These are phyloP conservation scores for Coleophoma cylindrospora DNA, from an alignment of 2,329 filamentous ascomycete species.

Conservation along the genomic window DNA sequence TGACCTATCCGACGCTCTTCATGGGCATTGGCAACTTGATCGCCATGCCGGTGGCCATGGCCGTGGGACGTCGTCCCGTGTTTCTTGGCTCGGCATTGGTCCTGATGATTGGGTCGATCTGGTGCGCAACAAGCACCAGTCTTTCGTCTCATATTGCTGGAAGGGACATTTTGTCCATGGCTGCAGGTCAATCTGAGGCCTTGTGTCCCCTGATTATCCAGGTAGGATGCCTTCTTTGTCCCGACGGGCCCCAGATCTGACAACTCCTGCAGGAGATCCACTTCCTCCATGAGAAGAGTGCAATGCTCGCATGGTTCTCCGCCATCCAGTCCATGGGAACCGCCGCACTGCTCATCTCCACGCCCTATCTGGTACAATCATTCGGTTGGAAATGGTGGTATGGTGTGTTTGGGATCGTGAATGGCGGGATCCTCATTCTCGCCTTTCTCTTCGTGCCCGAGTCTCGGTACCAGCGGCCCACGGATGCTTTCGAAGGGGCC, in stretches of 20 bases:
- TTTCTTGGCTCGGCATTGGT: slow-evolving; percentile 27
- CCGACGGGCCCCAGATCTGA: no score
- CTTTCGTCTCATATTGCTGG: slow-evolving; percentile 31
- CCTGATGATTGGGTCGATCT: slow-evolving; percentile 27
- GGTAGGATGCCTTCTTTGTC: no score
- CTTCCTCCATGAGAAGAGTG: not conserved
- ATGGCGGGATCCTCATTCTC: slow-evolving; percentile 24
- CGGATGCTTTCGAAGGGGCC: not conserved
- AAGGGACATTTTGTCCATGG: slow-evolving; percentile 30
- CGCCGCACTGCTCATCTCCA: not conserved
- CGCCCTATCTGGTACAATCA: not conserved
- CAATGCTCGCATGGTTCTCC: not conserved
- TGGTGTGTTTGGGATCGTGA: not conserved
- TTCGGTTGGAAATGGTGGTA: not conserved
- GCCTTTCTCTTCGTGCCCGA: slow-evolving; percentile 36
- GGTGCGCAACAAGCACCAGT: slow-evolving; percentile 26
- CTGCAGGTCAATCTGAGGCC: slow-evolving; percentile 32
- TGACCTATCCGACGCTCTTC: slow-evolving; percentile 32
- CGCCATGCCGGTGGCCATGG: slow-evolving; percentile 32
- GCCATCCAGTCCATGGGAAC: not conserved
- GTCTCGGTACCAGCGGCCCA: slow-evolving; percentile 24
- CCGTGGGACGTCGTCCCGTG: slow-evolving; percentile 31
- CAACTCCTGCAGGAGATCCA: not conserved
- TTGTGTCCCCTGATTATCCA: slow-evolving; percentile 10
- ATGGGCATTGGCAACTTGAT: slow-evolving; percentile 32